phyloP scores from a whole-genome alignment of 129 eudicot species.

The Artemisia argyi region DNA sequence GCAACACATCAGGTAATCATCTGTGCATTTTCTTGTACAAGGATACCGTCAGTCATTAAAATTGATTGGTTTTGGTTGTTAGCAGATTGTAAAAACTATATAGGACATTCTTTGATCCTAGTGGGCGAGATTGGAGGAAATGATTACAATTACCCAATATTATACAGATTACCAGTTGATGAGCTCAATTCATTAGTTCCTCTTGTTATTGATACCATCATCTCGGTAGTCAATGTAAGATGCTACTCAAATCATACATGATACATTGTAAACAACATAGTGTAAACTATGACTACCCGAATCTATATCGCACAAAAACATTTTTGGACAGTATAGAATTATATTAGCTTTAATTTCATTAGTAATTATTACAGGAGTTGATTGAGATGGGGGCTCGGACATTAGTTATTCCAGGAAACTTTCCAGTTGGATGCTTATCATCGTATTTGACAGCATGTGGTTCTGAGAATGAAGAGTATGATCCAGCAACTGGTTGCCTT shows the following conservation, averaged over 20 bases:
- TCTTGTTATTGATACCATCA: slow-evolving; percentile 39
- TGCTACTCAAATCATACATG: neutral
- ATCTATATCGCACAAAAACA: neutral
- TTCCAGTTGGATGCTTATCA: slow-evolving; percentile 37
- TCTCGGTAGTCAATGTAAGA: slow-evolving; percentile 44
- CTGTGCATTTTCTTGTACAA: neutral
- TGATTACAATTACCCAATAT: slow-evolving; percentile 51
- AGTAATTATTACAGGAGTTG: slow-evolving; percentile 18
- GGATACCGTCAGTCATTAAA: neutral
- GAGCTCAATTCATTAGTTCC: slow-evolving; percentile 32
- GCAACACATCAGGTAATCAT: slow-evolving; percentile 28
- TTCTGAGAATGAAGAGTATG: slow-evolving; percentile 39
- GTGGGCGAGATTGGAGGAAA: slow-evolving; percentile 83
- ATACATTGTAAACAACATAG: too few relatives aligned
- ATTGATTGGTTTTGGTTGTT: neutral
- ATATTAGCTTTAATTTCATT: too few relatives aligned
- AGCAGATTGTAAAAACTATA: slow-evolving; percentile 42
- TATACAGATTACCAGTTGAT: neutral
- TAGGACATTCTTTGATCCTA: slow-evolving; percentile 41
- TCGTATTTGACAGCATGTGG: slow-evolving; percentile 15
- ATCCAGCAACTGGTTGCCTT: slow-evolving; percentile 48
- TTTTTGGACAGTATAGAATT: too few relatives aligned
- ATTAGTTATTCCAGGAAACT: slow-evolving; percentile 41
- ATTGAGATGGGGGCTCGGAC: slow-evolving; percentile 36
- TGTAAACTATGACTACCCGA: neutral